Evolutionary conservation across 1,284 basidiomycete genomes (phyloP).

Genomic region (Salmacisia buchloeana): DNA sequence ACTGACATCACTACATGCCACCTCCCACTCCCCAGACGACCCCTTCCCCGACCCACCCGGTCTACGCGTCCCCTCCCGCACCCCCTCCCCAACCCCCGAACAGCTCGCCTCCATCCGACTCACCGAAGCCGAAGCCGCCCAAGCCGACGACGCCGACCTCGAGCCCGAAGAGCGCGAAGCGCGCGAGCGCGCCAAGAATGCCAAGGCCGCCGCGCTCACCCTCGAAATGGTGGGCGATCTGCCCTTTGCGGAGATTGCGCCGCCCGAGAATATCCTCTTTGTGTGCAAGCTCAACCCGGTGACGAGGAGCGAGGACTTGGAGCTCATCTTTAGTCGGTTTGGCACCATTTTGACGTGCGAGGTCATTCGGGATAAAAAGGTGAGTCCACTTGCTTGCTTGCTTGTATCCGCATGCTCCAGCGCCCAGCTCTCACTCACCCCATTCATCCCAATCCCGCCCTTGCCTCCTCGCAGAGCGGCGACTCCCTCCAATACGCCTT

Average conservation of each 20-base stretch:
- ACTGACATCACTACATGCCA: neutral
- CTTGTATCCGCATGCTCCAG: too few species aligned
- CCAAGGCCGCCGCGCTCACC: conserved; percentile 84
- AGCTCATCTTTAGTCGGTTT: conserved; percentile 94
- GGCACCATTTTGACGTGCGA: conserved; percentile 94
- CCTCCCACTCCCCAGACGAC: conserved; percentile 63
- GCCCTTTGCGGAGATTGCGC: conserved; percentile 93
- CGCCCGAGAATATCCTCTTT: conserved; percentile 96
- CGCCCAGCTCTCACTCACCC: too few species aligned
- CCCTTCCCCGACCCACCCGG: conserved; percentile 77
- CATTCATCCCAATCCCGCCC: neutral
- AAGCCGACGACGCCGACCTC: conserved; percentile 52
- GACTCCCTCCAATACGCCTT: conserved; percentile 97
- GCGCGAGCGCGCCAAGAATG: conserved; percentile 72
- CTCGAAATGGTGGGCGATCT: conserved; percentile 99
- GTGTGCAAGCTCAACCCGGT: conserved; percentile 98
- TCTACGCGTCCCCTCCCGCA: conserved; percentile 62
- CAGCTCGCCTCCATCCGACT: conserved; percentile 57
- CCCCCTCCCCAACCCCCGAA: conserved; percentile 59
- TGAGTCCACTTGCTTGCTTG: conserved; percentile 7
- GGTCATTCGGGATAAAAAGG: conserved; percentile 85
- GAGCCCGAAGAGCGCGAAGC: conserved; percentile 77
- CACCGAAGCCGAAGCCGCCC: conserved; percentile 62
- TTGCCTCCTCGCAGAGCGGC: conserved; percentile 59
- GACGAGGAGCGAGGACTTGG: conserved; percentile 88